Evolutionary conservation across 371 early-diverging fungal species (phyloP), one percentile per base, ranked within the genome.

Genomic region (Mucor sp.): DNA sequence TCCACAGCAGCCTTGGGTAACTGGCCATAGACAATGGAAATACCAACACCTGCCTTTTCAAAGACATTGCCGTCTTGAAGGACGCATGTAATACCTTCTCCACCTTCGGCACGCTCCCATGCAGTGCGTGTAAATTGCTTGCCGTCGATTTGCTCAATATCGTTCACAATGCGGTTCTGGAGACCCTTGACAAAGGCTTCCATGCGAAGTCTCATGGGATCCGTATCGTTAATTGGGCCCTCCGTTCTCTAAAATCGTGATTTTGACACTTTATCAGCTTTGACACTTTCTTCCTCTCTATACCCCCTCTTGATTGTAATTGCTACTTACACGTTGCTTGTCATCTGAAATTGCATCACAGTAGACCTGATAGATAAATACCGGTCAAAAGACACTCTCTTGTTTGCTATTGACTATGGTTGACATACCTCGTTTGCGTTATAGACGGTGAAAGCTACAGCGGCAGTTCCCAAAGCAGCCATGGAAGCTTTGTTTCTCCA

Each of bases 41-140:
- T 85, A 33, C 87, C 91, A 8, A 97, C 97, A 19, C 97, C 98
- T 4, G 96, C 98, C 85, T 97, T 96, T 70, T 96, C 96, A 79
- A 95, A 93, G 8, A 93, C 93, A 48, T 87, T 88, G 56, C 97
- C 96, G 63, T 93, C 91, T 69, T 95, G 94, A 55, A 98, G 73
- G 7, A 97, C 95, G 76, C 94, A 93, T 14, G 96, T 93, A 60
- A 92, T 88, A 32, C 98, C 97, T 62, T 89, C 90, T 14, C 98
- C 98, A n/a, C 88, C 87, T 72, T 94, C 91, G 3, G 74, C 74
- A n/a, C 96, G 87, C 37, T 82, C 73, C 97, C 96, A 96, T 9
- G 75, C 70, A 69, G 95, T 95, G 21, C 85, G 80, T 19, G 74
- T 65, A 73, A 95, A 96, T 57, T 79, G 82, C 71, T 83, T 80